Evolutionary conservation across 2,329 filamentous ascomycete species (phyloP), one percentile per base, ranked within the genome.

Genomic region (Monilinia fructigena): DNA sequence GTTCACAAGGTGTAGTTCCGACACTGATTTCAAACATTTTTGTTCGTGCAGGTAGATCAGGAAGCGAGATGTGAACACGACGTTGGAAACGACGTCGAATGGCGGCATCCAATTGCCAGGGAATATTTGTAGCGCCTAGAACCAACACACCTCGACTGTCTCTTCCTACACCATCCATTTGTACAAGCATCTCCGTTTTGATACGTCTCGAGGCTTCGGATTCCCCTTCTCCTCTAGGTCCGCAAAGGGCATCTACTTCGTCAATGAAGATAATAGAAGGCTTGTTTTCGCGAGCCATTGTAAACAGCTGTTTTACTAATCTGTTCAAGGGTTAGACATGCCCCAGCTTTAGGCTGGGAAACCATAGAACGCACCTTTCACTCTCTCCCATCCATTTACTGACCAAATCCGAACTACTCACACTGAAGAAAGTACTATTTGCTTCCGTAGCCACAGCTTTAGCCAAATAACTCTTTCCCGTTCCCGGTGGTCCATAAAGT

Each of bases 381-480:
- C 91, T 96, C 80, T 99, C 95, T 81, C 95, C 95, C 95, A 99
- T 99, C 95, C 95, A 99, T 78, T 99, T 99, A 78, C 92, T 97
- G 68, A 99, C 95, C 78, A 99, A 79, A 77, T 99, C 95, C 76
- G 92, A 96, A 83, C 92, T 96, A 80, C 92, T 96, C 72, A 99
- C 94, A 76, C 93, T 97, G 85, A 99, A 99, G 78, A 99, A 99
- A 4, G 95, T 98, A 79, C 93, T 97, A 79, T 99, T 98, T 67
- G 95, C 95, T 80, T 99, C 95, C 23, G 95, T 99, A 63, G 95
- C 95, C 61, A 99, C 94, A 2, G 95, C 95, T 79, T 98, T 99
- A 69, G 95, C 95, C 64, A 99, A 82, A 78, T 97, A 97, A 82
- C 91, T 95, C 83, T 99, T 99, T 81, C 95, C 95, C 6, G 95